Percentiles rank a stretch among this genome's conserved stretches.
phyloP scores from a whole-genome alignment of 306 rosid species.

The Trifolium fragiferum region DNA sequence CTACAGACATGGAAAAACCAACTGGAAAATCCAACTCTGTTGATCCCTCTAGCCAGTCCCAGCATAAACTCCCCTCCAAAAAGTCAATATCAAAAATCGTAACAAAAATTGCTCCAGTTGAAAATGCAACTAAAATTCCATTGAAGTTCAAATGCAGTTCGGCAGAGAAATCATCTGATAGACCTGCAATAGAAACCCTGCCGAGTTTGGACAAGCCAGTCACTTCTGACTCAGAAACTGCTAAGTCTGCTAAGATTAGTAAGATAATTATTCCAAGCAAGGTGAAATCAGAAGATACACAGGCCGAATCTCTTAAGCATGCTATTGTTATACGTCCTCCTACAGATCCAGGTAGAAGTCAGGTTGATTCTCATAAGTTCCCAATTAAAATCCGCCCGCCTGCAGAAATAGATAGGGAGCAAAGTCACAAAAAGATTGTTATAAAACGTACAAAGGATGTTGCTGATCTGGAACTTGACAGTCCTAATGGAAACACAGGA shows the following conservation, averaged over 20 bases:
- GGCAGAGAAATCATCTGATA: slow-evolving; percentile 72
- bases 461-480: slow-evolving; percentile 66
- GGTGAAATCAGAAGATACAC: slow-evolving; percentile 65
- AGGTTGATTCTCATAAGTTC: slow-evolving; percentile 55
- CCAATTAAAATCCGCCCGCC: slow-evolving; percentile 55
- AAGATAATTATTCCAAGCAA: slow-evolving; percentile 75
- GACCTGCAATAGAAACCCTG: slow-evolving; percentile 55
- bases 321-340: slow-evolving; percentile 75
- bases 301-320: slow-evolving; percentile 66
- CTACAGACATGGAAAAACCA: slow-evolving; percentile 69
- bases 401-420: slow-evolving; percentile 65
- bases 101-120: slow-evolving; percentile 66
- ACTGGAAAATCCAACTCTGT: slow-evolving; percentile 60
- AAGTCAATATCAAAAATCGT: slow-evolving; percentile 64
- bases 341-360: slow-evolving; percentile 59
- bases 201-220: slow-evolving; percentile 66
- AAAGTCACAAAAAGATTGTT: slow-evolving; percentile 75
- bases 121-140: slow-evolving; percentile 60
- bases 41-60: slow-evolving; percentile 67
- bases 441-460: slow-evolving; percentile 80
- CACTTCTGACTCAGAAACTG: slow-evolving; percentile 81
- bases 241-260: slow-evolving; percentile 66
- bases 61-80: slow-evolving; percentile 65
- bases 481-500: slow-evolving; percentile 66
- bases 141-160: slow-evolving; percentile 88